phyloP scores from a whole-genome alignment of 352 stramenopile species.

The Discostella stelligera region DNA sequence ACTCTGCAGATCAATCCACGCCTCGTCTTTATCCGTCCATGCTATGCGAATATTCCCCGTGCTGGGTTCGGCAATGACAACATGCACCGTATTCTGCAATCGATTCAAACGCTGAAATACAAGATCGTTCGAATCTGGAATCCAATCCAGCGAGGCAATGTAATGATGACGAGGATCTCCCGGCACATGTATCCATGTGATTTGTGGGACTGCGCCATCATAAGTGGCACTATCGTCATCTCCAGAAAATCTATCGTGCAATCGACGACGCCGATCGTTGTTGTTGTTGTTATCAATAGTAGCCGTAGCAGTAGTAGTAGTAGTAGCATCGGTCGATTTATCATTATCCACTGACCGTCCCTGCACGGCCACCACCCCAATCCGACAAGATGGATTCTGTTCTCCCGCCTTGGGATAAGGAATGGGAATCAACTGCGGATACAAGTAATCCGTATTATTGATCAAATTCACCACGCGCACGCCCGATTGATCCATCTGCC shows the following conservation, averaged over 20 bases:
- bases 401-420: slow-evolving; percentile 47
- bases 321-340: slow-evolving; percentile 7
- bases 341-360: neutral
- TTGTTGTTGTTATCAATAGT: neutral
- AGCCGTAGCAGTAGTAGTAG: neutral
- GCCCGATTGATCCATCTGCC: slow-evolving; percentile 40
- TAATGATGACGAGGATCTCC: slow-evolving; percentile 51
- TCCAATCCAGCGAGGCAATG: slow-evolving; percentile 48
- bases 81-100: slow-evolving; percentile 48
- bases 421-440: slow-evolving; percentile 41
- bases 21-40: slow-evolving; percentile 40
- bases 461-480: slow-evolving; percentile 46
- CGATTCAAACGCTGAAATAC: slow-evolving; percentile 46
- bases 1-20: slow-evolving; percentile 46
- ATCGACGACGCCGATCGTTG: neutral
- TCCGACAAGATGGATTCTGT: slow-evolving; percentile 36
- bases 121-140: slow-evolving; percentile 38
- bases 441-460: slow-evolving; percentile 50
- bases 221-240: neutral
- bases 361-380: slow-evolving; percentile 31
- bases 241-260: neutral
- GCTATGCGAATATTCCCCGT: slow-evolving; percentile 37
- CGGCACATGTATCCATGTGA: slow-evolving; percentile 45
- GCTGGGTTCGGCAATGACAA: slow-evolving; percentile 30
- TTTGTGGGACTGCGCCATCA: neutral